Evolutionary conservation across 345 rosid species (phyloP).

Genomic region (Anastatica hierochuntica): DNA sequence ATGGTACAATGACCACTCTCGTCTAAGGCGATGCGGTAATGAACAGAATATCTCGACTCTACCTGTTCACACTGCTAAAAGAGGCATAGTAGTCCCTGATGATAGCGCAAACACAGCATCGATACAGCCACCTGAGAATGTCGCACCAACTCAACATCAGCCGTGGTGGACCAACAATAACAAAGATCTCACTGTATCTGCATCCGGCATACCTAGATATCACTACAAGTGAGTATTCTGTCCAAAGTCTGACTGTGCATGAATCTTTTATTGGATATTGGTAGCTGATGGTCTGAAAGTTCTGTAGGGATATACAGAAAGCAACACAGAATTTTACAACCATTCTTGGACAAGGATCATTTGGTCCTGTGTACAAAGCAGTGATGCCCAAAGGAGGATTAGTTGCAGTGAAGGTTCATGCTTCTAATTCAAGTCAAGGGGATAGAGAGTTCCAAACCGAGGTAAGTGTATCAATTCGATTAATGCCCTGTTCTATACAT

Average conservation of each 20-base stretch:
- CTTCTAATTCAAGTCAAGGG: slow-evolving; percentile 82
- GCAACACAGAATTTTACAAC: slow-evolving; percentile 82
- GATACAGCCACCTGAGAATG: slow-evolving; percentile 4
- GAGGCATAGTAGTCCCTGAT: slow-evolving; percentile 48
- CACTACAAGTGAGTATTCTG: slow-evolving; percentile 85
- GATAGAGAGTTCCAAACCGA: slow-evolving; percentile 93
- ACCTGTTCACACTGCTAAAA: slow-evolving; percentile 67
- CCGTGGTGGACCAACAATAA: slow-evolving; percentile 51
- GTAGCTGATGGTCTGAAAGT: slow-evolving; percentile 10
- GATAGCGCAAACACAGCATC: slow-evolving; percentile 36
- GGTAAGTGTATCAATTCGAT: slow-evolving; percentile 30
- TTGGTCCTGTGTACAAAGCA: slow-evolving; percentile 93
- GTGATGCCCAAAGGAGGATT: slow-evolving; percentile 50
- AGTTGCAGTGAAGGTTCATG: slow-evolving; percentile 86
- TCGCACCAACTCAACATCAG: slow-evolving; percentile 26
- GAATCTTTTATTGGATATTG: neutral
- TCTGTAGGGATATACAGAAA: slow-evolving; percentile 90
- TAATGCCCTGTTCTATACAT: neutral
- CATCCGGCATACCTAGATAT: slow-evolving; percentile 71
- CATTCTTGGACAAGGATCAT: slow-evolving; percentile 79
- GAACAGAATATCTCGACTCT: slow-evolving; percentile 50
- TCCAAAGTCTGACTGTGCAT: neutral
- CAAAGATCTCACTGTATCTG: slow-evolving; percentile 60
- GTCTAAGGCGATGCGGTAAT: slow-evolving; percentile 35
- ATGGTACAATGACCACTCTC: slow-evolving; percentile 56